Evolutionary conservation across 1,139 yeast genomes (phyloP).

Genomic region (Lodderomyces oxycetoniae): DNA sequence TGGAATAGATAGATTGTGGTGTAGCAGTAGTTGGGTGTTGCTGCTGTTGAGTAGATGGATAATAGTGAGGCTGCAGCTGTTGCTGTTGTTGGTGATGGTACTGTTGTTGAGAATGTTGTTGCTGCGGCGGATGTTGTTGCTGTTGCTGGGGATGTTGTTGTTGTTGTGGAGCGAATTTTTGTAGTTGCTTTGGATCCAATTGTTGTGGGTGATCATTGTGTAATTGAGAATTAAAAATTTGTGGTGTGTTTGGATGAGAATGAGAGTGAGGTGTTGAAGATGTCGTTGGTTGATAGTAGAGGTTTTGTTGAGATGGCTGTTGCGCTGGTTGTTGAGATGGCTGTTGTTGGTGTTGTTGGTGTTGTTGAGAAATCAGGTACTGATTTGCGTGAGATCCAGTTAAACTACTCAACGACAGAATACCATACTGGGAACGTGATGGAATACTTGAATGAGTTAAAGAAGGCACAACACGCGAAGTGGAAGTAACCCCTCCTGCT

Average conservation of each 20-base stretch:
- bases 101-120: slow-evolving; percentile 7
- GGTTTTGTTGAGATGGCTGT: slow-evolving; percentile 1
- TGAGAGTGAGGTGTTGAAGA: slow-evolving; percentile 10
- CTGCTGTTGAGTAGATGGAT: slow-evolving; percentile 6
- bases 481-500: too few relatives aligned
- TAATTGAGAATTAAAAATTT: slow-evolving; percentile 9
- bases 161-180: slow-evolving; percentile 12
- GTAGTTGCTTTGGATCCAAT: slow-evolving; percentile 15
- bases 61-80: slow-evolving; percentile 8
- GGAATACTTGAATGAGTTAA: slow-evolving; percentile 5
- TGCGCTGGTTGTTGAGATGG: slow-evolving; percentile 10
- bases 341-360: slow-evolving; percentile 11
- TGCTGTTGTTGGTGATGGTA: slow-evolving; percentile 14
- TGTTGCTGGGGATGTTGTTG: slow-evolving; percentile 12
- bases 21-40: slow-evolving; percentile 7
- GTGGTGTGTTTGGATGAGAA: slow-evolving; percentile 16
- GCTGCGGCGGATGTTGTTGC: slow-evolving; percentile 13
- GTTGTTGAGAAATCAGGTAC: slow-evolving; percentile 16
- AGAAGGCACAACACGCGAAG: slow-evolving; percentile 5
- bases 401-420: slow-evolving; percentile 2
- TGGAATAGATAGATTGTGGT: slow-evolving; percentile 1
- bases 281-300: neutral
- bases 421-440: slow-evolving; percentile 4
- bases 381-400: slow-evolving; percentile 4
- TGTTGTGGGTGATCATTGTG: slow-evolving; percentile 14